These are phyloP conservation scores for Ophiostoma montium DNA, from an alignment of 2,329 filamentous ascomycete genomes.

Conservation along the genomic window DNA sequence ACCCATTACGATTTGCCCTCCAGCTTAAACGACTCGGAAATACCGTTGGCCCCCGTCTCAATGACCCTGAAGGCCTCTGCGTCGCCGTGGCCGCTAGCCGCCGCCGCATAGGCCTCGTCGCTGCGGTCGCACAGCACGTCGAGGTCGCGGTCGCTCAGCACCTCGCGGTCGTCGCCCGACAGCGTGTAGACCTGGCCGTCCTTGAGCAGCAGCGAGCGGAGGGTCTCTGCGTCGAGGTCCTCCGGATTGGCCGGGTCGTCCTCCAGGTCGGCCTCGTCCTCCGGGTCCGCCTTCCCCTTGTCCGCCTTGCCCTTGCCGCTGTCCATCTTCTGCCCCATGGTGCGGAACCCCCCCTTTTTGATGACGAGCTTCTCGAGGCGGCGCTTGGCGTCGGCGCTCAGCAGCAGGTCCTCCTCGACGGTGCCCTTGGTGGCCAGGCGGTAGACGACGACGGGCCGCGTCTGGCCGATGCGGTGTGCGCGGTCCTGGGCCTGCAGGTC, in stretches of 20 bases:
- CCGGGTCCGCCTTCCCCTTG: not conserved
- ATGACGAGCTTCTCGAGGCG: constrained; percentile 90
- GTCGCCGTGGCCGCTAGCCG: constrained; percentile 64
- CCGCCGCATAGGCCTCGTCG: constrained; percentile 50
- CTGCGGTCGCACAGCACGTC: constrained; percentile 64
- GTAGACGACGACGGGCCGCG: constrained; percentile 80
- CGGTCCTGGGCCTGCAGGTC: constrained; percentile 94
- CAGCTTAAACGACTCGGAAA: constrained; percentile 18
- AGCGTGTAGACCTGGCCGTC: constrained; percentile 55
- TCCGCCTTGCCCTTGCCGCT: constrained; percentile 26
- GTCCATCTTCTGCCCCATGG: constrained; percentile 48
- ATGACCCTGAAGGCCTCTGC: constrained; percentile 63
- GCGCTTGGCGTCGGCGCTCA: constrained; percentile 82
- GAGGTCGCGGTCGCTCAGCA: constrained; percentile 66
- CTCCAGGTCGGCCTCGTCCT: constrained; percentile 30
- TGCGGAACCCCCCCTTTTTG: constrained; percentile 74
- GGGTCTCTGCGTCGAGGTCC: constrained; percentile 41
- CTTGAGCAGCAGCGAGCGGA: constrained; percentile 49
- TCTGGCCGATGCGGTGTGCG: constrained; percentile 89
- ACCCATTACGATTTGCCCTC: not conserved
- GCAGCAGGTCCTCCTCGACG: constrained; percentile 74
- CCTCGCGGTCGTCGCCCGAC: constrained; percentile 39
- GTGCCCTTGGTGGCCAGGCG: constrained; percentile 86
- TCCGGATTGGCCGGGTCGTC: too few species aligned
- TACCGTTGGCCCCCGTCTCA: constrained; percentile 52